phyloP scores from a whole-genome alignment of 225 moss, liverwort and hornwort species.

The Pseudoscleropodium purum region DNA sequence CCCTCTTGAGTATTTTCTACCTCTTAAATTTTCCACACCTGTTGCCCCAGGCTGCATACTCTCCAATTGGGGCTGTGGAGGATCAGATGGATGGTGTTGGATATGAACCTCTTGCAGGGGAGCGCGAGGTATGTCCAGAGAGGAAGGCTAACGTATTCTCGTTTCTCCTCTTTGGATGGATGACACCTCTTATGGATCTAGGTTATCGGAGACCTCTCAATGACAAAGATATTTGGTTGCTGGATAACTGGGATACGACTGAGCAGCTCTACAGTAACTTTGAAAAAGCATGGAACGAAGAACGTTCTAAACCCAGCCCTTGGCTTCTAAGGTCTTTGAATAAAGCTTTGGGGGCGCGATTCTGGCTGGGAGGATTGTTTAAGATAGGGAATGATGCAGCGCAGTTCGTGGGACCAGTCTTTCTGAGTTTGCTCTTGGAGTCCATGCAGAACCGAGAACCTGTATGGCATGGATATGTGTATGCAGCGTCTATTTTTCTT shows the following conservation, averaged over 20 bases:
- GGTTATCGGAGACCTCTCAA: conserved; percentile 67
- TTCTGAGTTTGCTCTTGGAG: conserved; percentile 48
- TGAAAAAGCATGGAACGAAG: conserved; percentile 63
- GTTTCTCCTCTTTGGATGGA: conserved; percentile 69
- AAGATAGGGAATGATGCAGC: conserved; percentile 60
- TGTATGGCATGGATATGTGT: conserved; percentile 67
- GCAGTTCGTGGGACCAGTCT: conserved; percentile 54
- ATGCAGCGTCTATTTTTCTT: conserved; percentile 61
- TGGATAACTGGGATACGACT: conserved; percentile 81
- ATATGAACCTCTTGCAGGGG: conserved; percentile 69
- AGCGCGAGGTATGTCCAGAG: conserved; percentile 68
- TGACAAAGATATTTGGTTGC: conserved; percentile 81
- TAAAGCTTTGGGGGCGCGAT: conserved; percentile 51
- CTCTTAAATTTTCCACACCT: conserved; percentile 61
- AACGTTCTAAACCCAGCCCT: conserved; percentile 48
- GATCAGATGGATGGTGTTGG: conserved; percentile 12
- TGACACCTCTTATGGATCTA: conserved; percentile 74
- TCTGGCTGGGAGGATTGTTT: conserved; percentile 47
- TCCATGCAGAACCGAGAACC: conserved; percentile 83
- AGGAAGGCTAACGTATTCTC: conserved; percentile 39
- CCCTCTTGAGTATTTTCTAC: conserved; percentile 30
- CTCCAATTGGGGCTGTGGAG: conserved; percentile 23
- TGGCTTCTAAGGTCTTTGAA: conserved; percentile 57
- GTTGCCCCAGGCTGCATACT: conserved; percentile 53
- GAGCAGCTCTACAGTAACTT: conserved; percentile 61